Percentiles rank a stretch among this genome's conserved stretches.
Conservation (phyloP, 305 asterid species). For the Solanum chacoense region DNA sequence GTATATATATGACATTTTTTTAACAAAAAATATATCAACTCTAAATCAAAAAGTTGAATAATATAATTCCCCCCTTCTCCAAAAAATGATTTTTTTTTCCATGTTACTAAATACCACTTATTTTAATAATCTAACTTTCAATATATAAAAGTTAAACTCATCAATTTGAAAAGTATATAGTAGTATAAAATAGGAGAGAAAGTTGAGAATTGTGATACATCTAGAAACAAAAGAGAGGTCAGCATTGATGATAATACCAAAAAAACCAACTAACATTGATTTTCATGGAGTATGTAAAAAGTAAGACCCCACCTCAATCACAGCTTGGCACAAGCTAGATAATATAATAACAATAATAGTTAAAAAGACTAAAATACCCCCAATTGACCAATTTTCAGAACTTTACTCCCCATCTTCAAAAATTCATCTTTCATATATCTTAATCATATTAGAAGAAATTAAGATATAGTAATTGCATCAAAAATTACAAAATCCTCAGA, state of each 20-base stretch:
- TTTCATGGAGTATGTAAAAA: neutral
- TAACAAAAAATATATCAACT: neutral
- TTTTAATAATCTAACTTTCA: neutral
- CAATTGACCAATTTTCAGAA: neutral
- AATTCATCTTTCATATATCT: neutral
- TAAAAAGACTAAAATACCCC: neutral
- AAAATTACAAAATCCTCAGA: neutral
- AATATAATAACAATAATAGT: neutral
- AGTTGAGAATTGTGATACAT: neutral
- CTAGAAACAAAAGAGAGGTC: neutral
- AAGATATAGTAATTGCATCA: neutral
- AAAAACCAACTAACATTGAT: conserved; percentile 8
- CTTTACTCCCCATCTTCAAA: neutral
- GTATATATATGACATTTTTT: neutral
- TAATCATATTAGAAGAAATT: neutral
- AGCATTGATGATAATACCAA: conserved; percentile 12
- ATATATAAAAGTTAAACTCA: neutral
- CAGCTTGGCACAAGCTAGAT: neutral
- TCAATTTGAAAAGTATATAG: neutral
- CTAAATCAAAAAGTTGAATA: neutral
- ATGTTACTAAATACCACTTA: neutral
- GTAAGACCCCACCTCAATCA: conserved; percentile 7
- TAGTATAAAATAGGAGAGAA: neutral
- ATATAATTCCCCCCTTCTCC: neutral
- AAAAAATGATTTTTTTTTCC: neutral